Evolutionary conservation across 768 basidiomycete species (phyloP), one percentile per base, ranked within the genome.

Genomic region (Suillus weaverae): DNA sequence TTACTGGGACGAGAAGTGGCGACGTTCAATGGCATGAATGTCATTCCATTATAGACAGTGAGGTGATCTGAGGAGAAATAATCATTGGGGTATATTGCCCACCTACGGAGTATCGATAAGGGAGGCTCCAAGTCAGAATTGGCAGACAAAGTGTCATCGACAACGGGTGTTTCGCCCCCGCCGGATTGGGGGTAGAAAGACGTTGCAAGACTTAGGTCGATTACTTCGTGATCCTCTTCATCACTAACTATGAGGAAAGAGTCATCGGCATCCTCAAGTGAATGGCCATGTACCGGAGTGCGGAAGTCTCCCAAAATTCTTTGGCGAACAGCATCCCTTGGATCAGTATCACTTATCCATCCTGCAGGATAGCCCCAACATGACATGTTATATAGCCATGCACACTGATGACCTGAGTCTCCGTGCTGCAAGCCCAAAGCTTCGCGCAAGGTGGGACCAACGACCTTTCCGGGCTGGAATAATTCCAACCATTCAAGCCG

Each of bases 321-420:
- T 43, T 74, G 73, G 64, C 77, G 77, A 60, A 87, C 80, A 59
- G 73, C 69, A 30, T 85, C 79, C 62, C 80, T 81, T 8, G 91
- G 91, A 71, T 92, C 86, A 59, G 61, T 68, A 13, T 67, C 66
- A 56, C 78, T 73, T 26, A 82, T 71, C 89, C 90, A 93, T 0
- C 91, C 91, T 16, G 80, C 82, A n/a, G 91, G 91, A 71, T 92
- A 93, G 0, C 91, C 91, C 89, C 89, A 91, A 44, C 78, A 69
- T 33, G 86, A 79, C 72, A 93, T 92, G 54, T 86, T 86, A 51
- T 71, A 78, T 48, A 91, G 79, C 87, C 89, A 90, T 38, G 80
- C 78, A 33, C 75, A 79, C 0, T 64, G 59, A 55, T 83, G 79
- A 5, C 79, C 81, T 3, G 78, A 73, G 44, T 74, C 78, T 16